phyloP scores from a whole-genome alignment of 2,329 filamentous ascomycete species.

The Aspergillus sp. region DNA sequence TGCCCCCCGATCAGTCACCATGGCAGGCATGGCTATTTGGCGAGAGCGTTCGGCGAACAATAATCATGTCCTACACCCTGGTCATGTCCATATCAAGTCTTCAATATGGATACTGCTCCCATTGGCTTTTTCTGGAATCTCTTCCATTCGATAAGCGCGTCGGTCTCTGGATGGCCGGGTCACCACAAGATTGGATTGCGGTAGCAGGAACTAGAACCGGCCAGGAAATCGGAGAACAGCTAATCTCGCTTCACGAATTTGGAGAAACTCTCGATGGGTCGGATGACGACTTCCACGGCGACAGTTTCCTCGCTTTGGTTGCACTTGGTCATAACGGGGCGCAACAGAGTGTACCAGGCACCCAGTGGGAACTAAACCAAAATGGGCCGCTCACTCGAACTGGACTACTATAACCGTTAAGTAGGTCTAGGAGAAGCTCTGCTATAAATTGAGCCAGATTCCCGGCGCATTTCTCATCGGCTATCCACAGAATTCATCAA shows the following conservation, averaged over 20 bases:
- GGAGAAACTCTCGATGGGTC: neutral
- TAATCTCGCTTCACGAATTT: constrained; percentile 5
- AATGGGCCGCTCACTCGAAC: neutral
- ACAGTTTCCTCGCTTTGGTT: neutral
- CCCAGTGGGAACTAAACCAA: constrained; percentile 2
- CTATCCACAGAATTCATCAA: neutral
- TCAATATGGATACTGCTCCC: constrained; percentile 1
- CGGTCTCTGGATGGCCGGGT: constrained; percentile 4
- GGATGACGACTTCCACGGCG: neutral
- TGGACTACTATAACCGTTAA: neutral
- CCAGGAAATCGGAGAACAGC: constrained; percentile 2
- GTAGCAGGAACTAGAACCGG: neutral
- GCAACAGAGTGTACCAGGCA: neutral
- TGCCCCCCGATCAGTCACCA: neutral
- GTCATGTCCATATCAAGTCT: neutral
- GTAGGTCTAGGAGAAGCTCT: neutral
- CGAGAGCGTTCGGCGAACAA: constrained; percentile 4
- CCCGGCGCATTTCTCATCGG: neutral
- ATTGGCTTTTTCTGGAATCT: constrained; percentile 6
- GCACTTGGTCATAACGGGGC: neutral
- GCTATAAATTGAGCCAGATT: neutral
- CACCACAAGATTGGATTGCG: constrained; percentile 5
- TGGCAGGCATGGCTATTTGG: constrained; percentile 7
- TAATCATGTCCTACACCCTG: constrained; percentile 1
- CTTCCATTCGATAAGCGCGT: constrained; percentile 4